Evolutionary conservation across 1,284 basidiomycete species (phyloP), one percentile per base, ranked within the genome.

Genomic region (Ustilago crameri): DNA sequence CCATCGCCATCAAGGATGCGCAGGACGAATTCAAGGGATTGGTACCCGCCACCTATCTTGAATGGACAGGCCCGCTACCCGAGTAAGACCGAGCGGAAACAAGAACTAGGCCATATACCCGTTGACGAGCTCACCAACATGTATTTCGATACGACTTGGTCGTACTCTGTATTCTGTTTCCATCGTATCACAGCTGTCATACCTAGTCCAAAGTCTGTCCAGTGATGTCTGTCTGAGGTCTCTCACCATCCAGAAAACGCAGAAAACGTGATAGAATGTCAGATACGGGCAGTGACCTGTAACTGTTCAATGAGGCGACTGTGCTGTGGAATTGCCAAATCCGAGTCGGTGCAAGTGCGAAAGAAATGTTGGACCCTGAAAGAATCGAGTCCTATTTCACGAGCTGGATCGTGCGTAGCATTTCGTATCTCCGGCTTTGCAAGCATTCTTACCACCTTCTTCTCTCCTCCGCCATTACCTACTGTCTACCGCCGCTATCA

Each of bases 1-100:
- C 74, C 1, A 76, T 78, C 18, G 76, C 66, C 7, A 34, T 59
- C 47, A 72, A 59, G 32, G 50, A 58, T 12, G 45, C 35, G 26
- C 46, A 55, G 9, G 43, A 24, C 15, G 43, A 23, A 15, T 43
- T 61, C 22, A 73, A 68, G 26, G 74, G 74, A 2, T 50, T 75
- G 10, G 74, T 75, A 2, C 74, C 74, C 3, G 70, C 65, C 5
- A 68, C 69, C 9, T 75, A 75, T 52, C 56, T 75, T 17, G 70
- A 75, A 38, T 73, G 60, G 51, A 40, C 56, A 7, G 53, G 40
- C 20, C 68, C 67, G n/a, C 38, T 67, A 23, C 50, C 58, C 14
- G 53, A 57, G 26, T 45, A 45, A 44, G 17, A 18, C 2, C 5
- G 15, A 34, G 26, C 12, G 41, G 10, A 9, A 20, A 18, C 20